These are phyloP conservation scores for Cystobasidium pallidum DNA, from an alignment of 1,284 basidiomycete genomes.

Conservation along the genomic window DNA sequence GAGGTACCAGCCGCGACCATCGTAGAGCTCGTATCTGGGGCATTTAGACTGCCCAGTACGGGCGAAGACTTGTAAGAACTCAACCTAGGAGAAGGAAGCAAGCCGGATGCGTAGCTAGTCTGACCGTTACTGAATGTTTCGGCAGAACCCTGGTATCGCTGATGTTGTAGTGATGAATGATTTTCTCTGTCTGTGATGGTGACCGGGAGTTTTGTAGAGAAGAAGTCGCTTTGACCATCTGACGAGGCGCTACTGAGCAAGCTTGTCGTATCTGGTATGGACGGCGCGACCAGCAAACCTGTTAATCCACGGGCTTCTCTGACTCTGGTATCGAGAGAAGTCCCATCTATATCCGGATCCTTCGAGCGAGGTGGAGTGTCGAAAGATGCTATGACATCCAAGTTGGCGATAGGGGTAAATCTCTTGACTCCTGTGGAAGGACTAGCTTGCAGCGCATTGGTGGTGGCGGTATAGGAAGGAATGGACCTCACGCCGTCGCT, in stretches of 20 bases:
- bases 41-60: not conserved
- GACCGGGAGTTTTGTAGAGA: slow-evolving; percentile 14
- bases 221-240: slow-evolving; percentile 12
- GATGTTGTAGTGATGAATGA: slow-evolving; percentile 16
- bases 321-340: not conserved
- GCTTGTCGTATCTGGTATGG: slow-evolving; percentile 18
- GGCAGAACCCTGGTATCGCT: not conserved
- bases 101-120: not conserved
- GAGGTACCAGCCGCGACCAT: slow-evolving; percentile 4
- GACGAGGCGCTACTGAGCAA: slow-evolving; percentile 1
- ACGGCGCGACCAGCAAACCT: not conserved
- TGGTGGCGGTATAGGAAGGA: not conserved
- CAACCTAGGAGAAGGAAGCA: not conserved
- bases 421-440: not conserved
- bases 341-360: not conserved
- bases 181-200: slow-evolving; percentile 12
- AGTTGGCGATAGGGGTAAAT: slow-evolving; percentile 36
- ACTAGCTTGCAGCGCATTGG: not conserved
- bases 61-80: slow-evolving; percentile 27
- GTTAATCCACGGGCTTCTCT: not conserved
- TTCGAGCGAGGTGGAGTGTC: not conserved
- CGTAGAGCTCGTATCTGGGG: not conserved
- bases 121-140: not conserved
- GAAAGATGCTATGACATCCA: not conserved
- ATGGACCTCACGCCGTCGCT: not conserved